Evolutionary conservation across 2,329 filamentous ascomycete species (phyloP).

Genomic region (Rhynchosporium agropyri): DNA sequence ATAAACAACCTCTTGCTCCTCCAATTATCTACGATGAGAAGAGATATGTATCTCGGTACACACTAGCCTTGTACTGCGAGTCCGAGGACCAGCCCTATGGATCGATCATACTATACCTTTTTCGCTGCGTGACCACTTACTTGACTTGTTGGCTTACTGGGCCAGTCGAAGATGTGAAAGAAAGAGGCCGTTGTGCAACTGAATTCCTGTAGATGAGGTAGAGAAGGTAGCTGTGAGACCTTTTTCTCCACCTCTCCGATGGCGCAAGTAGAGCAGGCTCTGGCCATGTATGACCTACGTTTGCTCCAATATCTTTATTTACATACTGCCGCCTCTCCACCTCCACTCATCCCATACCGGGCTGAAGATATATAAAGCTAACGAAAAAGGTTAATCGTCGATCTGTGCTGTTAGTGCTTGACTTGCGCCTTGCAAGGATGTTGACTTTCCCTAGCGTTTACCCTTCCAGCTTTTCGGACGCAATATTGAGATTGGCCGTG

Average conservation of each 20-base stretch:
- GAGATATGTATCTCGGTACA: neutral
- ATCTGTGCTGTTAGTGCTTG: slow-evolving; percentile 11
- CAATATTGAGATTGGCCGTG: neutral
- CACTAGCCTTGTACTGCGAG: neutral
- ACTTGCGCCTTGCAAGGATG: slow-evolving; percentile 14
- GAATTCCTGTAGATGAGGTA: neutral
- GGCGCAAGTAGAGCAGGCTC: slow-evolving; percentile 1
- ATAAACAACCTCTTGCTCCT: too few species aligned
- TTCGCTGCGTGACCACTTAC: neutral
- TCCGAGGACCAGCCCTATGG: slow-evolving; percentile 12
- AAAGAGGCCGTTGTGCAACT: slow-evolving; percentile 1
- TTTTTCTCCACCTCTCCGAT: neutral
- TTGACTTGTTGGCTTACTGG: neutral
- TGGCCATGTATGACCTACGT: neutral
- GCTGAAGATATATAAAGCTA: slow-evolving; percentile 11
- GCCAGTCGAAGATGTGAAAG: slow-evolving; percentile 1
- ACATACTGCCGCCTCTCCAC: neutral
- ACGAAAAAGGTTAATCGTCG: slow-evolving; percentile 1
- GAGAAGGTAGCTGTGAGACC: neutral
- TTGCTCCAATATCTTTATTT: neutral
- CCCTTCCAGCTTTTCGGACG: neutral
- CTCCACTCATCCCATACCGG: slow-evolving; percentile 17
- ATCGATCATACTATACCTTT: slow-evolving; percentile 15
- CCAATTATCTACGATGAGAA: too few species aligned
- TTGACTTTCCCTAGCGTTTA: neutral